phyloP scores from a whole-genome alignment of 2,329 filamentous ascomycete species.

The Cryphonectria radicalis region DNA sequence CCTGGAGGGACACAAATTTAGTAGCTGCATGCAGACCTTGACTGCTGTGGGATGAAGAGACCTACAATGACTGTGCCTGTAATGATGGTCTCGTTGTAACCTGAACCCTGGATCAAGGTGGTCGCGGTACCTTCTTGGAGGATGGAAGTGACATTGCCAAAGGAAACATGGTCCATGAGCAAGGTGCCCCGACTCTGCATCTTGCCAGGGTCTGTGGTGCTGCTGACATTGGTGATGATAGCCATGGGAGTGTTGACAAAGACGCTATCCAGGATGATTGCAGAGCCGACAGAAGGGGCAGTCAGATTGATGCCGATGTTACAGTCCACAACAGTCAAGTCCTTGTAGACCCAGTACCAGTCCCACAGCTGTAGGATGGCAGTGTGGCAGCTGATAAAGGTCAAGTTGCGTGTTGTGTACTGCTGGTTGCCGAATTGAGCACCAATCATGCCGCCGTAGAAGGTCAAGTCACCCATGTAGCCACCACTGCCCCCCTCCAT shows the following conservation, averaged over 20 bases:
- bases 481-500: slow-evolving; percentile 69
- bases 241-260: slow-evolving; percentile 69
- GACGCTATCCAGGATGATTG: slow-evolving; percentile 74
- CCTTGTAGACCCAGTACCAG: slow-evolving; percentile 77
- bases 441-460: slow-evolving; percentile 70
- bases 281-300: slow-evolving; percentile 69
- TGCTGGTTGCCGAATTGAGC: slow-evolving; percentile 67
- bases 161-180: slow-evolving; percentile 52
- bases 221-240: slow-evolving; percentile 63
- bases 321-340: slow-evolving; percentile 64
- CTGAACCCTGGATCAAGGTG: background rate
- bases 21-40: background rate
- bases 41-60: background rate
- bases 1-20: slow-evolving; percentile 46
- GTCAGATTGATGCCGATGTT: slow-evolving; percentile 69
- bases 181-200: slow-evolving; percentile 48
- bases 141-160: slow-evolving; percentile 42
- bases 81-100: slow-evolving; percentile 9
- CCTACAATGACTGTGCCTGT: slow-evolving; percentile 14
- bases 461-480: slow-evolving; percentile 70
- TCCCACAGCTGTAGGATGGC: slow-evolving; percentile 75
- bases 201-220: slow-evolving; percentile 33
- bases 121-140: slow-evolving; percentile 46
- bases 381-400: slow-evolving; percentile 66
- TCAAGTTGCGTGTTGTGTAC: slow-evolving; percentile 70